phyloP scores from a whole-genome alignment of 1,284 basidiomycete species.

The Microbotryomycetes sp. region DNA sequence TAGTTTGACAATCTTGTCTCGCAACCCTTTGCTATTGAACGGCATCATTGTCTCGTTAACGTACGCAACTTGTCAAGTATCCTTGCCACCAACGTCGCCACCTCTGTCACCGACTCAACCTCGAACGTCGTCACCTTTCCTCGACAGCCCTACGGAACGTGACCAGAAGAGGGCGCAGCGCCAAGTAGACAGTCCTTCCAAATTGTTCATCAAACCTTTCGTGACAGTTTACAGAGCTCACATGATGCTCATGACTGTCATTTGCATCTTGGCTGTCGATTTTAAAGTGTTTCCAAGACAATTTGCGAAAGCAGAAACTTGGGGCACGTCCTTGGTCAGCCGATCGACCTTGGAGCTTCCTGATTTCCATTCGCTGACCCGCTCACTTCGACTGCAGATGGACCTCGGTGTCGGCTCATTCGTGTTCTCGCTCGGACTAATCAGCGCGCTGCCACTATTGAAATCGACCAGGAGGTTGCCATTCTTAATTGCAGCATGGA shows the following conservation, averaged over 20 bases:
- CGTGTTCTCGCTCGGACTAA: slow-evolving; percentile 86
- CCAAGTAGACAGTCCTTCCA: neutral
- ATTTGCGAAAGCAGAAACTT: slow-evolving; percentile 89
- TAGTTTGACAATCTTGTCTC: slow-evolving; percentile 67
- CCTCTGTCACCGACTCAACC: slow-evolving; percentile 10
- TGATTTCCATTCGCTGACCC: neutral
- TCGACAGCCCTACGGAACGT: neutral
- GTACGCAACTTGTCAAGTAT: neutral
- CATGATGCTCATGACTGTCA: slow-evolving; percentile 88
- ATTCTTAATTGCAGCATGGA: slow-evolving; percentile 43
- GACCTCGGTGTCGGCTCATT: slow-evolving; percentile 95
- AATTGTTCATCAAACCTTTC: slow-evolving; percentile 47
- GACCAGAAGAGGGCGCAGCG: neutral
- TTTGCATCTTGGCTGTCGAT: slow-evolving; percentile 92
- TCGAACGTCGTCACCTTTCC: slow-evolving; percentile 4
- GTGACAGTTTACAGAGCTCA: slow-evolving; percentile 86
- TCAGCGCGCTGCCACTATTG: slow-evolving; percentile 67
- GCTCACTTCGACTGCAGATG: slow-evolving; percentile 57
- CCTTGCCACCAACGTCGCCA: neutral
- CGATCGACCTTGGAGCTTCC: too few relatives aligned
- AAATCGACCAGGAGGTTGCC: slow-evolving; percentile 53
- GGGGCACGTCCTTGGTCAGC: slow-evolving; percentile 80
- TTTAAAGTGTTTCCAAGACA: slow-evolving; percentile 83
- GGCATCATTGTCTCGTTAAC: slow-evolving; percentile 46
- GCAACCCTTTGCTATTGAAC: slow-evolving; percentile 54